Conservation (phyloP, 1,139 yeast genomes). For the Saccharomycopsis hybrid region DNA sequence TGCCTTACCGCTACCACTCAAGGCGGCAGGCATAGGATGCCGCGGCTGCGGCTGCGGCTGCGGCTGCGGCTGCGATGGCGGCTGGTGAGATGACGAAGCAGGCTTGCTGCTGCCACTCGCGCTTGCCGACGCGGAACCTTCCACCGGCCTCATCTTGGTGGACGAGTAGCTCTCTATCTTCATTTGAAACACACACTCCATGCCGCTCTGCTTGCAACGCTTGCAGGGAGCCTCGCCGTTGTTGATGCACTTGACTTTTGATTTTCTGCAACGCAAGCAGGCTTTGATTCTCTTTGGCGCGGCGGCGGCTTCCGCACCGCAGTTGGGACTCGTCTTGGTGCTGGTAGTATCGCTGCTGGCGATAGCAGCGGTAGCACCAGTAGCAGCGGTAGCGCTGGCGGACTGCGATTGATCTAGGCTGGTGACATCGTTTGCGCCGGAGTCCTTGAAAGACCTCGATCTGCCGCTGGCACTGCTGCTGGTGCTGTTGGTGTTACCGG, state of each 20-base stretch:
- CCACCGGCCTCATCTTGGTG: conserved; percentile 14
- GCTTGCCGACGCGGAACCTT: not conserved
- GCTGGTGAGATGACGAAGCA: too few species aligned
- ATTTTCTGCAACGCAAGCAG: conserved; percentile 55
- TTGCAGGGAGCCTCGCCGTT: conserved; percentile 43
- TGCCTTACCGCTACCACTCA: too few species aligned
- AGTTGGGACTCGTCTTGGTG: not conserved
- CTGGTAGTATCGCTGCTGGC: too few species aligned
- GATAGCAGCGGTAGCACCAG: too few species aligned
- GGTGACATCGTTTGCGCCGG: too few species aligned
- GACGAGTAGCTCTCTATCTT: conserved; percentile 41
- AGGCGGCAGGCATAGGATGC: too few species aligned
- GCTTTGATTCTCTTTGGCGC: conserved; percentile 38
- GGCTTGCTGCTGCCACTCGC: conserved; percentile 17
- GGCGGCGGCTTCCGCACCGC: not conserved
- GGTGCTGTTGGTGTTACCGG: not conserved
- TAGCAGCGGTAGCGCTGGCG: too few species aligned
- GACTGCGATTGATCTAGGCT: too few species aligned
- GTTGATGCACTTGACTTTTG: conserved; percentile 59
- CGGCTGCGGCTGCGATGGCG: too few species aligned
- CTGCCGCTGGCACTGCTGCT: not conserved
- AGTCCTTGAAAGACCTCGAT: too few species aligned
- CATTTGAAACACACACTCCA: conserved; percentile 52
- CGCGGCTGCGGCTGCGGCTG: too few species aligned
- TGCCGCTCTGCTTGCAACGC: conserved; percentile 46